These are phyloP conservation scores for Vararia minispora DNA, from an alignment of 768 basidiomycete genomes.

Conservation along the genomic window DNA sequence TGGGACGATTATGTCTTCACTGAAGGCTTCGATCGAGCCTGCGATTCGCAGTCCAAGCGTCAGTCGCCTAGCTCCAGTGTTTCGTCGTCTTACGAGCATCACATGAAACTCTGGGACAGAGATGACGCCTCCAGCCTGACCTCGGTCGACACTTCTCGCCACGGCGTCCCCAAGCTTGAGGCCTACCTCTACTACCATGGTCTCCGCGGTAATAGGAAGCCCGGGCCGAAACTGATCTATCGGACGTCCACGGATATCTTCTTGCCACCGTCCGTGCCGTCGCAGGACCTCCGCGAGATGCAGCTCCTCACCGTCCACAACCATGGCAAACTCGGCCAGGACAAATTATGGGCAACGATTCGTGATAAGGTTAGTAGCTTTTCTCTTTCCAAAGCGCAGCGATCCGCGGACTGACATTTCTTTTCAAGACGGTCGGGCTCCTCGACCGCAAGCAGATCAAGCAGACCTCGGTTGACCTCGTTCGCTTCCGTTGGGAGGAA, in stretches of 20 bases:
- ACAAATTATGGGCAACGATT: conserved; percentile 14
- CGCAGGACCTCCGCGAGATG: conserved; percentile 20
- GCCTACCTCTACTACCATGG: conserved; percentile 22
- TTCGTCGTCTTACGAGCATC: too few relatives aligned
- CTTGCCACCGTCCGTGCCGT: conserved; percentile 21
- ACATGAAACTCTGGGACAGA: conserved; percentile 2
- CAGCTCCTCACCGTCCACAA: conserved; percentile 20
- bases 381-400: conserved; percentile 14
- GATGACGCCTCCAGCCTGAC: conserved; percentile 2
- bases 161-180: conserved; percentile 20
- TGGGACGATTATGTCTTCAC: conserved; percentile 5
- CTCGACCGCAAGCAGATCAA: conserved; percentile 8
- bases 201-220: conserved; percentile 16
- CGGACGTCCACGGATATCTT: conserved; percentile 24
- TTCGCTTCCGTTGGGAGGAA: conserved; percentile 11
- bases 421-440: conserved; percentile 10
- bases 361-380: conserved; percentile 15
- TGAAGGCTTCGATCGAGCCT: too few relatives aligned
- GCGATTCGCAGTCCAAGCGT: too few relatives aligned
- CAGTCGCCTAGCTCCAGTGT: too few relatives aligned
- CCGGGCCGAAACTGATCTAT: conserved; percentile 26
- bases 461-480: conserved; percentile 11
- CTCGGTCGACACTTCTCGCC: conserved; percentile 8
- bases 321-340: conserved; percentile 18
- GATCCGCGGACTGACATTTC: conserved; percentile 11